phyloP scores from a whole-genome alignment of 108 stramenopile genomes.

The Skeletonema potamos region DNA sequence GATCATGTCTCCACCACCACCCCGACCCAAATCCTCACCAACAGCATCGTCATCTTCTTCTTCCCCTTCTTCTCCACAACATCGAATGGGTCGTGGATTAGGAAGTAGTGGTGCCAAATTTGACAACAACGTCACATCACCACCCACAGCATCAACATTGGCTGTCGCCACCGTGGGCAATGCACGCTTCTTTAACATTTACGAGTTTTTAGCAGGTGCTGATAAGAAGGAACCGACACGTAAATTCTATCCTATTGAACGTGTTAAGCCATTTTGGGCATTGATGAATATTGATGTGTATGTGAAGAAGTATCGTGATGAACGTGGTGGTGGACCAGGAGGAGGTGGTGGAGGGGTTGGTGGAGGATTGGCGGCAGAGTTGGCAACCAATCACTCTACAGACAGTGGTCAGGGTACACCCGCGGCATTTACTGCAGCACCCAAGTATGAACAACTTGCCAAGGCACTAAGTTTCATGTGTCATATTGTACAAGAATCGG shows the following conservation, averaged over 20 bases:
- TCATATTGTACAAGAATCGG: constrained; percentile 76
- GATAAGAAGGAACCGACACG: constrained; percentile 70
- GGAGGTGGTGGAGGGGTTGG: not conserved
- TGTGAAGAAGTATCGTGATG: constrained; percentile 51
- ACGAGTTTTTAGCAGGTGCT: constrained; percentile 78
- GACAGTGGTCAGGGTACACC: constrained; percentile 8
- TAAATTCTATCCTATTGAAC: constrained; percentile 84
- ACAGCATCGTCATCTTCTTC: not conserved
- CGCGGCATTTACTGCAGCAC: constrained; percentile 42
- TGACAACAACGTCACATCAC: constrained; percentile 7
- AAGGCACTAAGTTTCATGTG: constrained; percentile 83
- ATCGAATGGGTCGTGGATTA: constrained; percentile 32
- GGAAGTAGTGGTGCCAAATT: constrained; percentile 60
- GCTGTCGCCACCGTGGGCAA: constrained; percentile 19
- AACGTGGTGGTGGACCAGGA: not conserved
- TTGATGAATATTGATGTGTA: constrained; percentile 82
- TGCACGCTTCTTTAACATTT: constrained; percentile 76
- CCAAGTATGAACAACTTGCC: constrained; percentile 81
- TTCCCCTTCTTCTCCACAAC: not conserved
- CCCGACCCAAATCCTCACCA: not conserved
- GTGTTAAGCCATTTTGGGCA: constrained; percentile 85
- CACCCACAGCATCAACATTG: constrained; percentile 28
- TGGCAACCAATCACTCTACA: constrained; percentile 5
- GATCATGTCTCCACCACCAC: not conserved
- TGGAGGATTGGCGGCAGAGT: constrained; percentile 52